These are phyloP conservation scores for Dactylellina haptotyla DNA, from an alignment of 2,329 filamentous ascomycete species.

Conservation along the genomic window DNA sequence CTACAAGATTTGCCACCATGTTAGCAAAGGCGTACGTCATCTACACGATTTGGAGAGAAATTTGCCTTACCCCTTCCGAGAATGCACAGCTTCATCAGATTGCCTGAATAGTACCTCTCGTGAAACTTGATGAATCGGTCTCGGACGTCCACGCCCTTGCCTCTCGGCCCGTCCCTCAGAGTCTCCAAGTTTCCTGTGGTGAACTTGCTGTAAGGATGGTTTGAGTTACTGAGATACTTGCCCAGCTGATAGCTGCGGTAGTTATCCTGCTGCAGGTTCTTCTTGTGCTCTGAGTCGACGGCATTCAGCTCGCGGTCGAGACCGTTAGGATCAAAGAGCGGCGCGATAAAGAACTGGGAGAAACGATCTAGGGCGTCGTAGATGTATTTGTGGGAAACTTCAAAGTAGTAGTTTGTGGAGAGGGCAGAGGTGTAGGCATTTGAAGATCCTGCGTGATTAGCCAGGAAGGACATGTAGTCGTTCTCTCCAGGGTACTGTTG, in stretches of 20 bases:
- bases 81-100: constrained; percentile 90
- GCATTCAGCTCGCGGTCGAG: constrained; percentile 86
- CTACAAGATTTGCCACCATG: constrained; percentile 60
- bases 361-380: constrained; percentile 89
- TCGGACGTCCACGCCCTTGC: constrained; percentile 81
- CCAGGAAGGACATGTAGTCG: constrained; percentile 92
- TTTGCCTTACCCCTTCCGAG: constrained; percentile 69
- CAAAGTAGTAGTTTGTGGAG: constrained; percentile 98
- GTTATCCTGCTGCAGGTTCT: constrained; percentile 89
- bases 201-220: constrained; percentile 90
- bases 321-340: constrained; percentile 84
- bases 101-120: constrained; percentile 87
- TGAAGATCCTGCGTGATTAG: constrained; percentile 86
- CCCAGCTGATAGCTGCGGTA: constrained; percentile 90
- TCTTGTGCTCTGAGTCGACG: constrained; percentile 96
- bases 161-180: constrained; percentile 82
- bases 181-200: constrained; percentile 89
- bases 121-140: constrained; percentile 95
- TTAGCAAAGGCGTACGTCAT: not conserved
- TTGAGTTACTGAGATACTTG: constrained; percentile 85
- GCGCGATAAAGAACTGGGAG: constrained; percentile 90
- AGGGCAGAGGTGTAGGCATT: constrained; percentile 95
- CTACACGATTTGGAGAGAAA: not conserved
- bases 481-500: constrained; percentile 87
- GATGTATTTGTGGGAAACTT: constrained; percentile 83